phyloP scores from a whole-genome alignment of 2,329 filamentous ascomycete species.

The Cadophora gregata region DNA sequence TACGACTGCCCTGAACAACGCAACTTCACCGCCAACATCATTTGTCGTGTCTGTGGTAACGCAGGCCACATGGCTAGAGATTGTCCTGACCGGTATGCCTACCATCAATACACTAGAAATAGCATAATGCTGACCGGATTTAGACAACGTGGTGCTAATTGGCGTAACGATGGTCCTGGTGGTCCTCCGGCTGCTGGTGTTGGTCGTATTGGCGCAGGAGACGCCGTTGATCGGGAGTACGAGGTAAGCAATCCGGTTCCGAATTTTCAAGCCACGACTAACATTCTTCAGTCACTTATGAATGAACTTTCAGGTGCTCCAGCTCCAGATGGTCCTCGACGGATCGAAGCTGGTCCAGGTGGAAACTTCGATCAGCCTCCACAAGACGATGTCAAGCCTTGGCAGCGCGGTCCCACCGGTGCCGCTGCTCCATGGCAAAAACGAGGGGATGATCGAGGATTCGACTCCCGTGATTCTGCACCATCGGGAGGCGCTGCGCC shows the following conservation, averaged over 20 bases:
- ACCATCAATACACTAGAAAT: not conserved
- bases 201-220: constrained; percentile 73
- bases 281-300: constrained; percentile 82
- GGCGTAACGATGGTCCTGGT: constrained; percentile 77
- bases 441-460: constrained; percentile 51
- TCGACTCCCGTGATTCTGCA: constrained; percentile 44
- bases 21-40: constrained; percentile 99
- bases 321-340: constrained; percentile 67
- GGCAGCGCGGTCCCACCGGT: constrained; percentile 85
- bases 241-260: constrained; percentile 67
- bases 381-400: constrained; percentile 73
- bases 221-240: constrained; percentile 92
- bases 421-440: constrained; percentile 80
- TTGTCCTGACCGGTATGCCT: constrained; percentile 79
- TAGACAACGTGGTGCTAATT: constrained; percentile 81
- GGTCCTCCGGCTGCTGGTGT: constrained; percentile 57
- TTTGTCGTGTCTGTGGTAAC: constrained; percentile 97
- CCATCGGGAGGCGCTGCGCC: constrained; percentile 57
- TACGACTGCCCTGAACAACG: constrained; percentile 98
- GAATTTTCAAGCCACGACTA: constrained; percentile 14
- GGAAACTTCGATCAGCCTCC: constrained; percentile 61
- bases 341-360: constrained; percentile 81
- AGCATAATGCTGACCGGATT: constrained; percentile 31
- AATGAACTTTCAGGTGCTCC: constrained; percentile 84
- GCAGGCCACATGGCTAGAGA: constrained; percentile 98